Conservation (phyloP, 2,329 filamentous ascomycete genomes). For the Hypoxylon sp. region DNA sequence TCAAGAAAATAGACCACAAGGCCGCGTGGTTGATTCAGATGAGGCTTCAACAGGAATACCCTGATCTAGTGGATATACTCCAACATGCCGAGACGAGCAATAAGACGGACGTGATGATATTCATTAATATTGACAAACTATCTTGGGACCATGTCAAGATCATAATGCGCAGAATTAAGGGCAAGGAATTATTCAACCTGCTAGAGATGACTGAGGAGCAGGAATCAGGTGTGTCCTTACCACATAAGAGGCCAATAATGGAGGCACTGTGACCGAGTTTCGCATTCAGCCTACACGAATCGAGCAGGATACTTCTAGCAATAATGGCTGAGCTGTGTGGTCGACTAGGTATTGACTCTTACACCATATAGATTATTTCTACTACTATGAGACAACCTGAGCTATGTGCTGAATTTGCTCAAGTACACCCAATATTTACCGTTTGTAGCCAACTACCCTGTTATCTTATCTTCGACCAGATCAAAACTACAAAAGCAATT, state of each 20-base stretch:
- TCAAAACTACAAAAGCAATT: not conserved
- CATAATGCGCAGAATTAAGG: constrained; percentile 27
- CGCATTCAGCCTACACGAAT: not conserved
- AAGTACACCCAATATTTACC: not conserved
- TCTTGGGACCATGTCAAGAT: constrained; percentile 35
- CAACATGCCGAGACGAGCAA: constrained; percentile 20
- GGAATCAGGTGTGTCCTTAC: not conserved
- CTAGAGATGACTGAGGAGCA: constrained; percentile 18
- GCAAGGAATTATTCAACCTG: constrained; percentile 31
- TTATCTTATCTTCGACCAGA: not conserved
- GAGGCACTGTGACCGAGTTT: constrained; percentile 3
- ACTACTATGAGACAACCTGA: not conserved
- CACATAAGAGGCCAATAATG: not conserved
- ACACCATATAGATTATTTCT: not conserved
- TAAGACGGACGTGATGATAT: constrained; percentile 25
- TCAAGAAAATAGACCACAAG: constrained; percentile 40
- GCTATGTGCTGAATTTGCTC: not conserved
- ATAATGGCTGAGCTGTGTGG: not conserved
- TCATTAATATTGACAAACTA: constrained; percentile 28
- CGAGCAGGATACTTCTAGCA: not conserved
- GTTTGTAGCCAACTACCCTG: constrained; percentile 1
- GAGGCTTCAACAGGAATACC: constrained; percentile 40
- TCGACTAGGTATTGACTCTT: not conserved
- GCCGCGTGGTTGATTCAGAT: constrained; percentile 45
- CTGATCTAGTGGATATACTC: constrained; percentile 33